Evolutionary conservation across 768 basidiomycete species (phyloP).

Genomic region (Phaeolepiota aurea): DNA sequence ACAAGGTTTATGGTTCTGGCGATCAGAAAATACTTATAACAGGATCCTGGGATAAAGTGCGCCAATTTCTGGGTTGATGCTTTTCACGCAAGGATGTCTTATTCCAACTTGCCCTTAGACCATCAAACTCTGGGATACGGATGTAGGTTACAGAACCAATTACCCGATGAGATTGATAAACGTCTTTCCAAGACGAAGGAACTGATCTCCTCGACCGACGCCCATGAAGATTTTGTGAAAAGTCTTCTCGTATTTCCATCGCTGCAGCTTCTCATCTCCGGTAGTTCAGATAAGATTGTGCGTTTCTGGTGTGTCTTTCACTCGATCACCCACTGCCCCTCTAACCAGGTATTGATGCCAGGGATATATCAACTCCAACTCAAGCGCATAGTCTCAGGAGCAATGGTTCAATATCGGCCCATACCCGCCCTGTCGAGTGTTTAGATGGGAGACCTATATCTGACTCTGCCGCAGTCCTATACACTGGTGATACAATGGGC

Average conservation of each 20-base stretch:
- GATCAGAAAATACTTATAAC: conserved; percentile 60
- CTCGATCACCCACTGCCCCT: not conserved
- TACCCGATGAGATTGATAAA: not conserved
- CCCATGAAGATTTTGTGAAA: conserved; percentile 91
- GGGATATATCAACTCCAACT: conserved; percentile 53
- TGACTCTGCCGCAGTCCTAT: conserved; percentile 43
- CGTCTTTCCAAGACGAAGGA: conserved; percentile 47
- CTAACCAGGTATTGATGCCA: conserved; percentile 15
- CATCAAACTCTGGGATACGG: conserved; percentile 79
- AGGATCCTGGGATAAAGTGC: conserved; percentile 90
- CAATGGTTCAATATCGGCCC: conserved; percentile 67
- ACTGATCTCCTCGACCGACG: conserved; percentile 62
- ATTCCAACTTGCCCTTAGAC: conserved; percentile 35
- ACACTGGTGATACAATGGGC: conserved; percentile 91
- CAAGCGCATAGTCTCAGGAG: conserved; percentile 35
- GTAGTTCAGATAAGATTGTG: conserved; percentile 83
- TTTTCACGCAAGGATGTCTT: not conserved
- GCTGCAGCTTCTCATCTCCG: conserved; percentile 66
- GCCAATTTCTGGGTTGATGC: not conserved
- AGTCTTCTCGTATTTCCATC: conserved; percentile 63
- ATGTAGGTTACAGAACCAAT: conserved; percentile 32
- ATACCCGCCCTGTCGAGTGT: conserved; percentile 83
- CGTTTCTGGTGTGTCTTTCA: conserved; percentile 69
- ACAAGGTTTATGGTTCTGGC: conserved; percentile 27
- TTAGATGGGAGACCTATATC: conserved; percentile 48